These are phyloP conservation scores for Hypoxylon sp. DNA, from an alignment of 2,329 filamentous ascomycete genomes.

Conservation along the genomic window DNA sequence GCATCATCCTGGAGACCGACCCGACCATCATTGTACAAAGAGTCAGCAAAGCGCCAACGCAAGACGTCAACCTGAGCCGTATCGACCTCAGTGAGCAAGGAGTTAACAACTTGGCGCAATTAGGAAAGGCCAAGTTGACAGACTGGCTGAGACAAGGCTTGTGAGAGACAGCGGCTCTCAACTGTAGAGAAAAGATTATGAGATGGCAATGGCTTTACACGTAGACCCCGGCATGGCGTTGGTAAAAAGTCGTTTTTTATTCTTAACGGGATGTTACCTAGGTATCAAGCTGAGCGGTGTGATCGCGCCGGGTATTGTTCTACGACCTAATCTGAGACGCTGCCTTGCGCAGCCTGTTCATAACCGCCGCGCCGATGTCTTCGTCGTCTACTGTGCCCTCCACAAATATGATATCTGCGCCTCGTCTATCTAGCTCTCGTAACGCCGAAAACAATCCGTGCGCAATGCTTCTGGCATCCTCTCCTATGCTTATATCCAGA, in stretches of 20 bases:
- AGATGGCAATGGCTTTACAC: slow-evolving; percentile 39
- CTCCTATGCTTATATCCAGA: slow-evolving; percentile 81
- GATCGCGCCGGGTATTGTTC: slow-evolving; percentile 53
- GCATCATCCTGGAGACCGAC: slow-evolving; percentile 97
- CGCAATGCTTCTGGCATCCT: slow-evolving; percentile 80
- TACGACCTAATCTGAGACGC: slow-evolving; percentile 72
- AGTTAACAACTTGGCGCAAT: slow-evolving; percentile 92
- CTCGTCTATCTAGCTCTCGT: slow-evolving; percentile 83
- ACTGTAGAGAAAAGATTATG: slow-evolving; percentile 31
- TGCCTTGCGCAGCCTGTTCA: slow-evolving; percentile 86
- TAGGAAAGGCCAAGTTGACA: slow-evolving; percentile 91
- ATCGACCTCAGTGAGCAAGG: slow-evolving; percentile 97
- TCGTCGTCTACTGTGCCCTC: slow-evolving; percentile 87
- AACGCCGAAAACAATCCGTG: slow-evolving; percentile 90
- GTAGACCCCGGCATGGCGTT: slow-evolving; percentile 52
- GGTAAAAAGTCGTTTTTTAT: slow-evolving; percentile 48
- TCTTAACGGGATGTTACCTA: slow-evolving; percentile 47
- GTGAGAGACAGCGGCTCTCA: slow-evolving; percentile 58
- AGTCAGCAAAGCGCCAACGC: slow-evolving; percentile 90
- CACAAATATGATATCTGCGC: slow-evolving; percentile 88
- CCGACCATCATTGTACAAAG: slow-evolving; percentile 93
- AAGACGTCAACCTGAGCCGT: slow-evolving; percentile 92
- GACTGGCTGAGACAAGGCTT: slow-evolving; percentile 91
- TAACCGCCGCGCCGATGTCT: slow-evolving; percentile 87
- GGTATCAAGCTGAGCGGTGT: slow-evolving; percentile 43